phyloP scores from a whole-genome alignment of 2,329 filamentous ascomycete species.

The Neophaeococcomyces mojaviensis region DNA sequence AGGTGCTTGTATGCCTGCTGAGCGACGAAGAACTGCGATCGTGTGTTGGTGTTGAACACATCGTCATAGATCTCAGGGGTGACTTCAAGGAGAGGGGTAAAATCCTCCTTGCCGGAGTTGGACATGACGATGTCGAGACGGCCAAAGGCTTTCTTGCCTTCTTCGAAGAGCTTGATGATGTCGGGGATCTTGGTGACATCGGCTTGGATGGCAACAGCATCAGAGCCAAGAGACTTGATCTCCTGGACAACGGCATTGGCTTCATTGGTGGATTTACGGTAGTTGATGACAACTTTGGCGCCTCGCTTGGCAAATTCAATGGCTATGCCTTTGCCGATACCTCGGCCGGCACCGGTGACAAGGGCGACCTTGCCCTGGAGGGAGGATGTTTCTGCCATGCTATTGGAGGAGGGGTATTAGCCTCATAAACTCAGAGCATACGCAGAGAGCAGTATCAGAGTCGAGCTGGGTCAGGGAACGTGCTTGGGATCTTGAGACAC shows the following conservation, averaged over 20 bases:
- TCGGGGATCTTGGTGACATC: constrained; percentile 34
- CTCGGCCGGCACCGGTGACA: constrained; percentile 31
- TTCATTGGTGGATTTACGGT: constrained; percentile 36
- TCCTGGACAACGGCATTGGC: constrained; percentile 27
- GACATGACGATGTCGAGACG: constrained; percentile 58
- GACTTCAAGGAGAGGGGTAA: constrained; percentile 56
- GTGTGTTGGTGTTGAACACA: constrained; percentile 55
- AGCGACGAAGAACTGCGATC: constrained; percentile 57
- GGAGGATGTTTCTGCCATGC: constrained; percentile 8
- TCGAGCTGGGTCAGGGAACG: neutral
- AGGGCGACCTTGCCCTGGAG: constrained; percentile 33
- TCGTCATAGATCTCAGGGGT: constrained; percentile 54
- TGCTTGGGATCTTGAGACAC: constrained; percentile 3
- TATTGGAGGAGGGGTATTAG: neutral
- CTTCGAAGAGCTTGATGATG: constrained; percentile 35
- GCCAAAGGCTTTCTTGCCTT: constrained; percentile 46
- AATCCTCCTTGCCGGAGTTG: constrained; percentile 36
- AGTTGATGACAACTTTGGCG: constrained; percentile 34
- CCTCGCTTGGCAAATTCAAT: constrained; percentile 30
- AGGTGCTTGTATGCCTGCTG: constrained; percentile 66
- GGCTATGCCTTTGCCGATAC: constrained; percentile 31
- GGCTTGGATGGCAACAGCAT: constrained; percentile 42
- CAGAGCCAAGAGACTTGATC: constrained; percentile 23
- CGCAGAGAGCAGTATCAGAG: neutral
- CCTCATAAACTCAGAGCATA: neutral